phyloP scores from a whole-genome alignment of 2,329 filamentous ascomycete species.

The Trichophaea hybrida region DNA sequence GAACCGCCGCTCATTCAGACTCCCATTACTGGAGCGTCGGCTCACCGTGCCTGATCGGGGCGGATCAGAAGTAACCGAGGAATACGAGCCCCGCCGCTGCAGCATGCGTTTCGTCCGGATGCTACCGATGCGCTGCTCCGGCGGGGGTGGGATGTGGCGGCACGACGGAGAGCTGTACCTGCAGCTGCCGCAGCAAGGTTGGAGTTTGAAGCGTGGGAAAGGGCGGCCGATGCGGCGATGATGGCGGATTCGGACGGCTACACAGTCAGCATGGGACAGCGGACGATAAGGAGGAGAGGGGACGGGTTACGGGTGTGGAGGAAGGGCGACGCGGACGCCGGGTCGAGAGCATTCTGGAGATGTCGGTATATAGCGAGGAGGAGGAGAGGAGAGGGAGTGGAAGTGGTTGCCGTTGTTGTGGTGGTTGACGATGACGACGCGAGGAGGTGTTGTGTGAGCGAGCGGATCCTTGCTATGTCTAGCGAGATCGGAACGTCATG shows the following conservation, averaged over 20 bases:
- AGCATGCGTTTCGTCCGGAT: conserved; percentile 21
- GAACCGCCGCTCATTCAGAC: conserved; percentile 10
- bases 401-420: background rate
- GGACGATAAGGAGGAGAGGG: background rate
- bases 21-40: conserved; percentile 4
- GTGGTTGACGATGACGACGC: background rate
- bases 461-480: background rate
- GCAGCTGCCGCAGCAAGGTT: conserved; percentile 17
- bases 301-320: background rate
- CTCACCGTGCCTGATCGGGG: background rate
- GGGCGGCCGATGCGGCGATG: conserved; percentile 17
- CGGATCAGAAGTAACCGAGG: conserved; percentile 4
- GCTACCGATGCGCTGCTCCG: conserved; percentile 6
- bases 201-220: background rate
- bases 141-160: conserved; percentile 3
- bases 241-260: conserved; percentile 9
- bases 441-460: background rate
- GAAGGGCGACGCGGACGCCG: background rate
- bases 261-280: background rate
- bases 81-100: conserved; percentile 16
- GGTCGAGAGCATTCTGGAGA: background rate
- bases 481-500: no score
- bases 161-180: conserved; percentile 17
- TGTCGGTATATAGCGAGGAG: background rate
- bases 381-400: background rate